Percentiles rank a stretch among this genome's conserved stretches.
Conservation (phyloP, 106 monocot species). For the Iris macrosiphon region DNA sequence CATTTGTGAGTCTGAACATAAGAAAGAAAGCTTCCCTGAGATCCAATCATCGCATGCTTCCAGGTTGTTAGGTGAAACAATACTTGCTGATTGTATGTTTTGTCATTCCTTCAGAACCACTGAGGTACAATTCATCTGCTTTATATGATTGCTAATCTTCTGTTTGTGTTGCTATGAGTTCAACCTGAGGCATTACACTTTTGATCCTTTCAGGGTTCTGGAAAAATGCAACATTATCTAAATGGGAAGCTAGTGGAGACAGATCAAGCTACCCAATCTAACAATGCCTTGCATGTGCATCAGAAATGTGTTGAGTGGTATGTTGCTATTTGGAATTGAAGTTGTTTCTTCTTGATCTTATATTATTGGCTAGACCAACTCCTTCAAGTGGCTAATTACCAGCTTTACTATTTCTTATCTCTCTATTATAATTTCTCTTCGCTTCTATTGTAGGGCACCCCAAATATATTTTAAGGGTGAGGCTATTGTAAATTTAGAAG, state of each 20-base stretch:
- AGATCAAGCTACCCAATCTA: constrained; percentile 1
- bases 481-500: constrained; percentile 35
- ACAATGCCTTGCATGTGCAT: constrained; percentile 9
- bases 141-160: not conserved
- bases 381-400: too few species aligned
- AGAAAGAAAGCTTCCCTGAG: not conserved
- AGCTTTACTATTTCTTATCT: too few species aligned
- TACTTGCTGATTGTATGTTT: not conserved
- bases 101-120: constrained; percentile 16
- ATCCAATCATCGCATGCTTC: not conserved
- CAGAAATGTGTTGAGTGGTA: constrained; percentile 8
- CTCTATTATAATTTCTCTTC: too few species aligned
- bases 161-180: not conserved
- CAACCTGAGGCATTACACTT: not conserved
- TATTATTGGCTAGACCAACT: too few species aligned
- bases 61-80: not conserved
- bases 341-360: too few species aligned
- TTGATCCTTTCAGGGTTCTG: constrained; percentile 5
- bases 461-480: constrained; percentile 11
- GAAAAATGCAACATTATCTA: constrained; percentile 11
- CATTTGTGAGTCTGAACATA: too few species aligned
- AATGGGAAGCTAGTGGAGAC: not conserved
- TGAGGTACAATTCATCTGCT: not conserved
- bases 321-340: not conserved
- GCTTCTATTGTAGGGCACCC: constrained; percentile 3